These are phyloP conservation scores for Coemansia sp. DNA, from an alignment of 192 early-diverging fungal species.

Conservation along the genomic window DNA sequence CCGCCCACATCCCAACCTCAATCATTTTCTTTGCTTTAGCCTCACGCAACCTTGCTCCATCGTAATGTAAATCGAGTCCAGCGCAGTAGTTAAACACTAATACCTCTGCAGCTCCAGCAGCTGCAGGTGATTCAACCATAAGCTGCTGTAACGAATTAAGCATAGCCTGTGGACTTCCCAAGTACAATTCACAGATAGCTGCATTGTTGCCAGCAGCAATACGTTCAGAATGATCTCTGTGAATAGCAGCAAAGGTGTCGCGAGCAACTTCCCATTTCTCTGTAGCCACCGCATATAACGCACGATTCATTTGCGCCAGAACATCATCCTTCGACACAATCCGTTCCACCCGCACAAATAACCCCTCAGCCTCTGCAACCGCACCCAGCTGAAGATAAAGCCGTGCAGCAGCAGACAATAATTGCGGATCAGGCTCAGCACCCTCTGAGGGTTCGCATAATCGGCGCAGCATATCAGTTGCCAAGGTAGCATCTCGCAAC, in stretches of 20 bases:
- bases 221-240: constrained; percentile 9
- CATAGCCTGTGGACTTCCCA: constrained; percentile 44
- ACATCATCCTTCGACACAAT: constrained; percentile 15
- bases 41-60: constrained; percentile 25
- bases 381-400: constrained; percentile 41
- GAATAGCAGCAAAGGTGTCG: constrained; percentile 17
- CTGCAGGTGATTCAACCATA: constrained; percentile 29
- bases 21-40: constrained; percentile 40
- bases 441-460: background rate
- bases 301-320: constrained; percentile 37
- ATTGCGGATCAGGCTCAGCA: constrained; percentile 10
- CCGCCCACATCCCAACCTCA: constrained; percentile 48
- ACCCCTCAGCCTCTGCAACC: constrained; percentile 18
- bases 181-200: constrained; percentile 43
- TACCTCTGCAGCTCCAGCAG: constrained; percentile 38
- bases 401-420: constrained; percentile 36
- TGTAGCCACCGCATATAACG: constrained; percentile 31
- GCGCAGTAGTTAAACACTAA: constrained; percentile 52
- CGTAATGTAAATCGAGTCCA: constrained; percentile 45
- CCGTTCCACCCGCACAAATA: constrained; percentile 24
- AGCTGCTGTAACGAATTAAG: constrained; percentile 27
- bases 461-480: constrained; percentile 7
- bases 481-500: constrained; percentile 21
- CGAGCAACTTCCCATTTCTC: constrained; percentile 37
- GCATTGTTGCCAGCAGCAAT: constrained; percentile 39